These are phyloP conservation scores for Globisporangium barbulae DNA, from an alignment of 352 stramenopile species.

Conservation along the genomic window DNA sequence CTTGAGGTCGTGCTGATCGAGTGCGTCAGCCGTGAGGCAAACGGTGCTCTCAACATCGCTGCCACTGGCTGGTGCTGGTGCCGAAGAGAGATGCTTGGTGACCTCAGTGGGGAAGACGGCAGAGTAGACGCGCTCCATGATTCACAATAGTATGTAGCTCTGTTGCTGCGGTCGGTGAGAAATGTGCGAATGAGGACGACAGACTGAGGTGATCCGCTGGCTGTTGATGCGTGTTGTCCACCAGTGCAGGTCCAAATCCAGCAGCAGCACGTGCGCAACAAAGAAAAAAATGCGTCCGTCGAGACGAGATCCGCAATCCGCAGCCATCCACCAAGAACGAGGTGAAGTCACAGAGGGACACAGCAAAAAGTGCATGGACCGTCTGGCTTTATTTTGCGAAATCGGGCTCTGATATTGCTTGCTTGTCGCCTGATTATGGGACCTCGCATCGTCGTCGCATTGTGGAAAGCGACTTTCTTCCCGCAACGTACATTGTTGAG, in stretches of 20 bases:
- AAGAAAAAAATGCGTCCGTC: neutral
- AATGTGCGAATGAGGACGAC: slow-evolving; percentile 4
- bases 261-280: neutral
- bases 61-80: neutral
- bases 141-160: neutral
- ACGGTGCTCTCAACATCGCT: slow-evolving; percentile 2
- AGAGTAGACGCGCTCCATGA: slow-evolving; percentile 84
- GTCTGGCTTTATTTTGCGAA: neutral
- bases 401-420: neutral
- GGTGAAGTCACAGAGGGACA: too few relatives aligned
- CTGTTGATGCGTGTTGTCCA: neutral
- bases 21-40: slow-evolving; percentile 48
- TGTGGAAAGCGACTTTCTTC: neutral
- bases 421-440: neutral
- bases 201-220: neutral
- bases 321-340: neutral
- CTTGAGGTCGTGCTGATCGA: slow-evolving; percentile 54
- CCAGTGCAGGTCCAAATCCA: neutral
- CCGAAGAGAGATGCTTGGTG: slow-evolving; percentile 1
- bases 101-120: slow-evolving; percentile 67
- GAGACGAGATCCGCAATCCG: neutral
- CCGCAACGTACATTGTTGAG: neutral
- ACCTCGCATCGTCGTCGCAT: neutral
- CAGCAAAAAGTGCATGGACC: neutral
- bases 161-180: neutral